Conservation (phyloP, 352 stramenopile species). For the Pythium phragmitis region DNA sequence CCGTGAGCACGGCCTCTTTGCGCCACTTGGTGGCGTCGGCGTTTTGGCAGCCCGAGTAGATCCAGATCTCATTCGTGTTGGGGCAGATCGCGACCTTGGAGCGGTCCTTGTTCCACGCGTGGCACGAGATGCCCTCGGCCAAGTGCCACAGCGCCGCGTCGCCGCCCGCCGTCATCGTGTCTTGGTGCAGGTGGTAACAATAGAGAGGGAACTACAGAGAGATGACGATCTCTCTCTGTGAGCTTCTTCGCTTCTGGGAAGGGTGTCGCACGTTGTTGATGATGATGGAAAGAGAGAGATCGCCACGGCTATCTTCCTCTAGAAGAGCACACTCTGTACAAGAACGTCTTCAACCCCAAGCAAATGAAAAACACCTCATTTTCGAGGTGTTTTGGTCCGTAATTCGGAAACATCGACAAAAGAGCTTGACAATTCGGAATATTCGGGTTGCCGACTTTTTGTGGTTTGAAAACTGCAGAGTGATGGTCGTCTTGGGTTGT, state of each 20-base stretch:
- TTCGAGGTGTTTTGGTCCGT: background rate
- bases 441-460: background rate
- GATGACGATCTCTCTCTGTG: no score
- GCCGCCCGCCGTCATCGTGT: background rate
- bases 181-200: background rate
- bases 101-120: constrained; percentile 91
- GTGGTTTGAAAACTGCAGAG: constrained; percentile 16
- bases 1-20: constrained; percentile 81
- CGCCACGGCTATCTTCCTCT: constrained; percentile 30
- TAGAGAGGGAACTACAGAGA: background rate
- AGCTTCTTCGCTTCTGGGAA: background rate
- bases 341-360: constrained; percentile 37
- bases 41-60: constrained; percentile 85
- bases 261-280: constrained; percentile 15
- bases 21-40: constrained; percentile 79
- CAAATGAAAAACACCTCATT: background rate
- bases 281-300: constrained; percentile 16
- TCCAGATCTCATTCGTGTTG: constrained; percentile 93
- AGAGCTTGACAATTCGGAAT: background rate
- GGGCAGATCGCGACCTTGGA: constrained; percentile 90
- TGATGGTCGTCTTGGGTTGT: constrained; percentile 6
- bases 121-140: constrained; percentile 86
- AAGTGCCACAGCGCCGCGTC: constrained; percentile 74
- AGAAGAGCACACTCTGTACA: constrained; percentile 30
- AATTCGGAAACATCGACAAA: background rate